A percentile compares a stretch with the other conserved stretches of the same genome.
Conservation (phyloP, 2,329 filamentous ascomycete genomes). For the Aspergillus chevalieri region DNA sequence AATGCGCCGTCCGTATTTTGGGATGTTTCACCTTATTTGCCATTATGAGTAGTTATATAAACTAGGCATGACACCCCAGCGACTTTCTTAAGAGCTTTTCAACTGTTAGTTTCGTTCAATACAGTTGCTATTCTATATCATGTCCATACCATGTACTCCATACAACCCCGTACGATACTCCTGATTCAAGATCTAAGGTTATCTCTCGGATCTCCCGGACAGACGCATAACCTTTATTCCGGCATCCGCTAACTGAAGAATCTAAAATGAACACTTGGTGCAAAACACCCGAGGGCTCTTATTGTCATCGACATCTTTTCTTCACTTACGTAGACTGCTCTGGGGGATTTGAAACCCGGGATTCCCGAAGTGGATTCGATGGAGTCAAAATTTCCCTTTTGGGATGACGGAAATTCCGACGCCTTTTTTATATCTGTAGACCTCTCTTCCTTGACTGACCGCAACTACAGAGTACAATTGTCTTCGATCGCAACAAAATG, state of each 20-base stretch:
- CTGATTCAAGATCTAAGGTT: background rate
- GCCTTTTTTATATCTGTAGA: background rate
- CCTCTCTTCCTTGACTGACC: background rate
- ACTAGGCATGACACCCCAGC: too few relatives aligned
- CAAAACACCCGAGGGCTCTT: too few relatives aligned
- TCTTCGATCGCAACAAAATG: background rate
- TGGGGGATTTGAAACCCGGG: background rate
- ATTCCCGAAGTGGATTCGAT: background rate
- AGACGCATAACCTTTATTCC: background rate
- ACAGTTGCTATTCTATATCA: too few relatives aligned
- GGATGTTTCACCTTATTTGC: too few relatives aligned
- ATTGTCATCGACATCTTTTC: too few relatives aligned
- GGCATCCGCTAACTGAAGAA: background rate
- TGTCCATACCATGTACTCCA: background rate
- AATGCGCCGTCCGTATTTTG: too few relatives aligned
- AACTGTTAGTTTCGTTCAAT: too few relatives aligned
- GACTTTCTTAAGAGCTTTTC: too few relatives aligned
- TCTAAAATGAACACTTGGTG: too few relatives aligned
- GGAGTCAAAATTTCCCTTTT: background rate
- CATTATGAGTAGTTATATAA: too few relatives aligned
- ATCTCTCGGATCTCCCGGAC: background rate
- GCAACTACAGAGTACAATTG: background rate
- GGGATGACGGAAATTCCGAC: background rate
- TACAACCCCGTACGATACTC: background rate
- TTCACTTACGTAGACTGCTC: too few relatives aligned